Conservation (phyloP, 192 early-diverging fungal species). For the Cetraspora pellucida region DNA sequence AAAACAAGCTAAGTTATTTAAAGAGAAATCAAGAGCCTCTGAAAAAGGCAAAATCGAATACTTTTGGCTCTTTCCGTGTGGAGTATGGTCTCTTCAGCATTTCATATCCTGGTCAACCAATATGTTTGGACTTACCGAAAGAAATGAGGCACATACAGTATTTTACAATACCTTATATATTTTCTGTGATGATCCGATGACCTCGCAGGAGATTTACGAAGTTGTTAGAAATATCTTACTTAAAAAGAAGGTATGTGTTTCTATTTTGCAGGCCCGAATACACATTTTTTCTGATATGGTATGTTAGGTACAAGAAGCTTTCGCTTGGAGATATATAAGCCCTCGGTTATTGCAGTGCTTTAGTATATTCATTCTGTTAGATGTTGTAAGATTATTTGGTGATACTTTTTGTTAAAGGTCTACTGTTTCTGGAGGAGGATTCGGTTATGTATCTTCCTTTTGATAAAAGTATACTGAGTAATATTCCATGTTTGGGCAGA, state of each 20-base stretch:
- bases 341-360: slow-evolving; percentile 2
- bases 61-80: neutral
- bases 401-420: neutral
- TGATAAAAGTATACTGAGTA: too few species aligned
- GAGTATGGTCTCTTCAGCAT: neutral
- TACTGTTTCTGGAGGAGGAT: neutral
- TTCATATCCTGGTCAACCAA: neutral
- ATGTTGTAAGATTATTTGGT: neutral
- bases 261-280: neutral
- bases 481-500: too few species aligned
- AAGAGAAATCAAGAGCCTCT: neutral
- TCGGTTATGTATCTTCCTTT: neutral
- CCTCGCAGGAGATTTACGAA: neutral
- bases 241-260: neutral
- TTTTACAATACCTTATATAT: neutral
- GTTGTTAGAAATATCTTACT: neutral
- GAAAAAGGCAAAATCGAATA: neutral
- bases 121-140: neutral
- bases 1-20: neutral
- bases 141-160: neutral
- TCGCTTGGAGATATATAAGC: neutral
- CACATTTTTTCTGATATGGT: neutral
- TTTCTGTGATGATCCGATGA: neutral
- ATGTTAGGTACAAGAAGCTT: neutral
- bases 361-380: neutral